A percentile compares a stretch with the other conserved stretches of the same genome.
These are phyloP conservation scores for Saccharomycopsis sp. DNA, from an alignment of 805 yeast species.

Conservation along the genomic window DNA sequence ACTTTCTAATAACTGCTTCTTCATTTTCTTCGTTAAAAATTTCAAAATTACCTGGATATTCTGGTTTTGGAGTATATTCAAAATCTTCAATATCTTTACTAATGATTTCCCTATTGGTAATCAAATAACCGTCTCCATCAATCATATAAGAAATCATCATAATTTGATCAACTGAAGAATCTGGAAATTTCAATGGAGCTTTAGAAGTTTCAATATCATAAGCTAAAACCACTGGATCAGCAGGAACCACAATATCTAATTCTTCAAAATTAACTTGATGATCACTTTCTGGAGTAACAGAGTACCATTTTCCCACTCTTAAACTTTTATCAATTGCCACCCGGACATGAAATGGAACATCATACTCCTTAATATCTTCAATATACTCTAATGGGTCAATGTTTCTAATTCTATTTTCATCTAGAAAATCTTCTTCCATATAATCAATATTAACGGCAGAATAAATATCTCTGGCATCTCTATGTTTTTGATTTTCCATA, in stretches of 20 bases:
- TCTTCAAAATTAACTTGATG: conserved; percentile 47
- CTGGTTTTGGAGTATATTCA: conserved; percentile 96
- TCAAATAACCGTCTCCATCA: conserved; percentile 91
- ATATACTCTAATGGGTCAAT: conserved; percentile 52
- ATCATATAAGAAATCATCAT: conserved; percentile 99
- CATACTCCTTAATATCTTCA: conserved; percentile 83
- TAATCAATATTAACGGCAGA: conserved; percentile 39
- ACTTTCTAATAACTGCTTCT: conserved; percentile 56
- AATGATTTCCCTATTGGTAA: conserved; percentile 89
- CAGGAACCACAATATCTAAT: conserved; percentile 76
- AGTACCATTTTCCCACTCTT: conserved; percentile 95
- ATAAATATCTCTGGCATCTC: conserved; percentile 59
- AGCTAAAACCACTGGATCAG: conserved; percentile 94
- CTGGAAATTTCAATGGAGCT: conserved; percentile 94
- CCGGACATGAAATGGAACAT: conserved; percentile 93
- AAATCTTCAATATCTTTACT: conserved; percentile 93
- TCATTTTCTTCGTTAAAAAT: conserved; percentile 88
- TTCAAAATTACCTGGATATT: conserved; percentile 81
- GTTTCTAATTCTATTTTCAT: conserved; percentile 17
- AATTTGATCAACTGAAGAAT: conserved; percentile 76
- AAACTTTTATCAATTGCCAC: conserved; percentile 85
- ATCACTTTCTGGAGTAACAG: conserved; percentile 55
- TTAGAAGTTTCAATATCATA: conserved; percentile 97
- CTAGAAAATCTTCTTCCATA: conserved; percentile 24
- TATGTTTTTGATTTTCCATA: conserved; percentile 49